Evolutionary conservation across 2,329 filamentous ascomycete genomes (phyloP), one percentile per base, ranked within the genome.

Genomic region (Epichloe hybrida): DNA sequence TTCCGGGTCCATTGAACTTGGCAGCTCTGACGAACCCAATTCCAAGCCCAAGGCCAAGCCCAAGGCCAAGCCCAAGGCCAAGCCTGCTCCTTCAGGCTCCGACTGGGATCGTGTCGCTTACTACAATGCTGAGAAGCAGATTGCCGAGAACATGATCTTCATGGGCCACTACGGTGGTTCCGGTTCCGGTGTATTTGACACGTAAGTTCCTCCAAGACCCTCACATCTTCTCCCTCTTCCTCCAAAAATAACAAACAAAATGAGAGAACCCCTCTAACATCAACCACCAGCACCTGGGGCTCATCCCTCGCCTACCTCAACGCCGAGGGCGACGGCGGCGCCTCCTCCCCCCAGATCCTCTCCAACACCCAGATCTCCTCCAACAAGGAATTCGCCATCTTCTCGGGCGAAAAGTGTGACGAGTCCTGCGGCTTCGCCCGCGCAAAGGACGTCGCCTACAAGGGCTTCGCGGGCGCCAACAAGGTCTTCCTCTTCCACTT

Each of bases 401-500:
- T 69, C 56, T 72, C 68, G 42, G 67, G 69, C 50, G 57, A 68
- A 53, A 62, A 68, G 48, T 76, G 73, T 55, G 63, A 68, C 27
- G 60, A 49, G 23, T 61, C 61, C 53, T 76, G 73, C 56, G 73
- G 73, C 38, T 70, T 66, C 62, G 59, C 64, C n/a, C 72, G 72
- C 40, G 67, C 64, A 37, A 59, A 61, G 4, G 62, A 71, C 5
- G 62, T 74, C 20, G 71, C 72, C 12, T 74, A 75, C 64, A 71
- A 87, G 67, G 86, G 85, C 53, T 90, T 87, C 67, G 75, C 69
- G 39, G 84, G 84, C 47, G 72, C 75, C 34, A 76, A 80, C 59
- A 88, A 88, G 69, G 72, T 84, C 50, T 88, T 90, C 69, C 72
- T 89, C 55, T 75, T 86, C 58, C 77, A 87, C 58, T 86, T 89